Conservation (phyloP, 2,329 filamentous ascomycete genomes). For the Tolypocladium ovalisporum region DNA sequence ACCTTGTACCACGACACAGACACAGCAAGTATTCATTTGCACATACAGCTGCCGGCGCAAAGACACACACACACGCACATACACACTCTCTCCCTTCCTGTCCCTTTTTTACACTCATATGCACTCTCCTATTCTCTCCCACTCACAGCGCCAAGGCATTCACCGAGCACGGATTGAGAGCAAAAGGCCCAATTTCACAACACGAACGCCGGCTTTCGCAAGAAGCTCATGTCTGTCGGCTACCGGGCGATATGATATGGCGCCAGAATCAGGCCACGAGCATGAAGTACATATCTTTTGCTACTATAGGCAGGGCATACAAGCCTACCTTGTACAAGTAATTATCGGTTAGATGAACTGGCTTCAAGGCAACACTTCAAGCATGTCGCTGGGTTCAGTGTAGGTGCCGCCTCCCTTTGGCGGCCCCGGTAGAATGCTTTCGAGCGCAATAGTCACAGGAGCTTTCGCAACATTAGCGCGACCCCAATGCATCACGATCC, state of each 20-base stretch:
- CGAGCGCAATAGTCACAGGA: neutral
- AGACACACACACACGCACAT: neutral
- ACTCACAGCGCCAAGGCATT: neutral
- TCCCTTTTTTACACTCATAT: no score
- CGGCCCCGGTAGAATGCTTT: neutral
- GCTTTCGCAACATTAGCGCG: neutral
- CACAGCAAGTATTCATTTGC: neutral
- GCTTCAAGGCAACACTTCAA: neutral
- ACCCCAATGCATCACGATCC: neutral
- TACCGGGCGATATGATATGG: neutral
- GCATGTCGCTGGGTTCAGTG: neutral
- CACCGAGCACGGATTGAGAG: neutral
- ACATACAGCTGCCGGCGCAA: no score
- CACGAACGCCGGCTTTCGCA: neutral
- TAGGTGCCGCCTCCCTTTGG: neutral
- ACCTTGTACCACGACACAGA: neutral
- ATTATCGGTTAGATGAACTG: neutral
- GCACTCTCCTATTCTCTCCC: neutral
- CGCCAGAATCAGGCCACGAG: neutral
- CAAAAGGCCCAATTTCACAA: neutral
- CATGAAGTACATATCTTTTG: neutral
- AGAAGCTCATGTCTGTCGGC: neutral
- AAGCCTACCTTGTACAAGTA: neutral
- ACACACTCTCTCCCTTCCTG: neutral
- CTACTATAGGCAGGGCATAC: neutral